These are phyloP conservation scores for Kondoa subrosea DNA, from an alignment of 768 basidiomycete species.

Conservation along the genomic window DNA sequence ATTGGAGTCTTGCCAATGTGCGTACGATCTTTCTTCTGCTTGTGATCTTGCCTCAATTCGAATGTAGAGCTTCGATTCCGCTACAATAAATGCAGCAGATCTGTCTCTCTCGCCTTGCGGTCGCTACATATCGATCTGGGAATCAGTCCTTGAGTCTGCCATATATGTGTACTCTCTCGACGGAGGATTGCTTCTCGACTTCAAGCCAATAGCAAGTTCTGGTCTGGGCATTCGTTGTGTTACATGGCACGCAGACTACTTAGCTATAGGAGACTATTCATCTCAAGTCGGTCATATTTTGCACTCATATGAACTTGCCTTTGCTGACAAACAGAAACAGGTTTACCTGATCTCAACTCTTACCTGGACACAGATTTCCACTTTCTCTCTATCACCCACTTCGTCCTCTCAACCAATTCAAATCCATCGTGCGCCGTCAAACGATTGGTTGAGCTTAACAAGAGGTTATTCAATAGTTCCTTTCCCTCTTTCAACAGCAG, in stretches of 20 bases:
- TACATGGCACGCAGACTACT: slow-evolving; percentile 20
- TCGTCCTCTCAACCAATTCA: not conserved
- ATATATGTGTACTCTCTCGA: slow-evolving; percentile 31
- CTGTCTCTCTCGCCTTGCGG: slow-evolving; percentile 33
- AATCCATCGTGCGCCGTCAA: not conserved
- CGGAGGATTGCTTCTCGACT: slow-evolving; percentile 27
- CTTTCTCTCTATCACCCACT: not conserved
- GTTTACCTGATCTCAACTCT: not conserved
- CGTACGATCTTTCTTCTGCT: not conserved
- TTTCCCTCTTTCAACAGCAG: not conserved
- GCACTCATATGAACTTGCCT: not conserved
- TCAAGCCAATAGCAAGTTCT: slow-evolving; percentile 11
- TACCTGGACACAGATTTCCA: not conserved
- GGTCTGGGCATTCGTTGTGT: slow-evolving; percentile 25
- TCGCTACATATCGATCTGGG: slow-evolving; percentile 32
- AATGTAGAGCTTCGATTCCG: slow-evolving; percentile 32
- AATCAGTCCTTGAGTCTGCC: slow-evolving; percentile 31
- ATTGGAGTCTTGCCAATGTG: slow-evolving; percentile 8
- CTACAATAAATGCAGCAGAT: slow-evolving; percentile 30
- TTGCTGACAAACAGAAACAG: not conserved
- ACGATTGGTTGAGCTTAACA: slow-evolving; percentile 3
- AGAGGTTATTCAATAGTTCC: not conserved
- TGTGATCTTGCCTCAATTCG: not conserved
- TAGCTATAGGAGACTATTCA: slow-evolving; percentile 24
- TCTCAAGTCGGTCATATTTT: not conserved